Evolutionary conservation across 441 rosid genomes (phyloP).

Genomic region (Arabidopsis hybrid): DNA sequence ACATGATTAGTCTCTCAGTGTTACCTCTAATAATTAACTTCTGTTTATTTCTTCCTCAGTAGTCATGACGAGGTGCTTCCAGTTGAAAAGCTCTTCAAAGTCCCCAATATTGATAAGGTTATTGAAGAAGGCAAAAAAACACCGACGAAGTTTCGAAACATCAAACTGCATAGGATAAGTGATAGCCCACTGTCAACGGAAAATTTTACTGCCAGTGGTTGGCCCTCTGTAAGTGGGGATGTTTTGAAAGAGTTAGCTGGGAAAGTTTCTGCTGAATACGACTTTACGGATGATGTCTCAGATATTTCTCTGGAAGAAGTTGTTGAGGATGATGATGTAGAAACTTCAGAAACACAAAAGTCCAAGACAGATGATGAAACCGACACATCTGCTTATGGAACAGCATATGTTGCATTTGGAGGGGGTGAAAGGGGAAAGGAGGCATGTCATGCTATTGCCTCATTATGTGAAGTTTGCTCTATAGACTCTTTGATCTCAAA

Average conservation of each 20-base stretch:
- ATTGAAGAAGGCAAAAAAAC: constrained; percentile 91
- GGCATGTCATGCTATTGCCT: constrained; percentile 91
- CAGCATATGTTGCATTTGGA: constrained; percentile 59
- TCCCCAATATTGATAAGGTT: constrained; percentile 77
- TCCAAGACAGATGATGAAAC: constrained; percentile 37
- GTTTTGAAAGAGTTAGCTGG: constrained; percentile 81
- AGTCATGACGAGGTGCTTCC: constrained; percentile 58
- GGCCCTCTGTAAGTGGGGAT: constrained; percentile 84
- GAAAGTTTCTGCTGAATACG: constrained; percentile 75
- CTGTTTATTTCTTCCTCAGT: constrained; percentile 53
- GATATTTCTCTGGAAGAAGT: constrained; percentile 49
- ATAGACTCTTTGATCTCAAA: constrained; percentile 90
- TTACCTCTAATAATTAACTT: constrained; percentile 18
- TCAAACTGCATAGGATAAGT: constrained; percentile 62
- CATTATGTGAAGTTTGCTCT: constrained; percentile 90
- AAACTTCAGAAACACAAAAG: constrained; percentile 31
- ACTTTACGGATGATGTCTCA: constrained; percentile 48
- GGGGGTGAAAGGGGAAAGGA: constrained; percentile 68
- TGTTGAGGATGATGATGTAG: constrained; percentile 38
- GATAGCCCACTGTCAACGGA: constrained; percentile 59
- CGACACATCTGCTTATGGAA: constrained; percentile 63
- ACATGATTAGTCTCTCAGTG: constrained; percentile 4
- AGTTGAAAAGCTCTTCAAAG: constrained; percentile 56
- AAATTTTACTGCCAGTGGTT: constrained; percentile 73
- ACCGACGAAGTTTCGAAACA: constrained; percentile 70